Evolutionary conservation across 352 stramenopile species (phyloP).

Genomic region (Peronospora tabacina): DNA sequence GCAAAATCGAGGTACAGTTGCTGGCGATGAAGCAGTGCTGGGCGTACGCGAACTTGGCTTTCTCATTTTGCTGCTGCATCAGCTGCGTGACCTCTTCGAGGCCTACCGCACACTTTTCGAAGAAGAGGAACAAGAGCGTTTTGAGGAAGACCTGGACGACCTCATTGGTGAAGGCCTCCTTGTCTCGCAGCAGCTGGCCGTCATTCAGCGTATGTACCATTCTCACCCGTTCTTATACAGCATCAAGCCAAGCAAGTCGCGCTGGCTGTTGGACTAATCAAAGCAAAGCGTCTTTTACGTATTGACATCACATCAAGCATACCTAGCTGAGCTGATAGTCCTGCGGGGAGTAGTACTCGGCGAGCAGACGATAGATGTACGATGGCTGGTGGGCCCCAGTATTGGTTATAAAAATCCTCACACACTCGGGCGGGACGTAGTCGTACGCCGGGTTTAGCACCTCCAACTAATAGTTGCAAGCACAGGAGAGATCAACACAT

Average conservation of each 20-base stretch:
- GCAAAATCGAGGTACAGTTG: conserved; percentile 39
- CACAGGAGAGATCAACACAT: conserved; percentile 5
- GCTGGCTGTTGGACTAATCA: conserved; percentile 48
- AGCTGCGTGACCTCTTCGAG: conserved; percentile 74
- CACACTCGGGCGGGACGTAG: conserved; percentile 95
- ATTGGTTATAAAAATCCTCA: conserved; percentile 98
- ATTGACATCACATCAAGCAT: conserved; percentile 18
- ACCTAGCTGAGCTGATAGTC: conserved; percentile 86
- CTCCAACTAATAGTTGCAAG: conserved; percentile 62
- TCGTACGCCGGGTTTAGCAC: conserved; percentile 96
- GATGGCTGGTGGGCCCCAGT: conserved; percentile 96
- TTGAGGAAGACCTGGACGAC: conserved; percentile 77
- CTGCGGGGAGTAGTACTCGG: conserved; percentile 97
- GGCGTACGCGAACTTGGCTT: conserved; percentile 61
- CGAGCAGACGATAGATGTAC: conserved; percentile 97
- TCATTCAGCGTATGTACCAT: conserved; percentile 86
- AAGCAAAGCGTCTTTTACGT: conserved; percentile 11
- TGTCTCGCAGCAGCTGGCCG: conserved; percentile 72
- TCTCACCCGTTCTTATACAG: conserved; percentile 72
- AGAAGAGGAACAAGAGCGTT: conserved; percentile 73
- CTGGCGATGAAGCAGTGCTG: conserved; percentile 35
- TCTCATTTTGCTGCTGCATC: conserved; percentile 64
- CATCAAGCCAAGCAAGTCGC: conserved; percentile 35
- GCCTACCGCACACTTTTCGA: conserved; percentile 59
- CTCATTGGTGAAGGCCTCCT: conserved; percentile 67